Conservation (phyloP, 495 filamentous ascomycete species). For the Podospora fimiseda region DNA sequence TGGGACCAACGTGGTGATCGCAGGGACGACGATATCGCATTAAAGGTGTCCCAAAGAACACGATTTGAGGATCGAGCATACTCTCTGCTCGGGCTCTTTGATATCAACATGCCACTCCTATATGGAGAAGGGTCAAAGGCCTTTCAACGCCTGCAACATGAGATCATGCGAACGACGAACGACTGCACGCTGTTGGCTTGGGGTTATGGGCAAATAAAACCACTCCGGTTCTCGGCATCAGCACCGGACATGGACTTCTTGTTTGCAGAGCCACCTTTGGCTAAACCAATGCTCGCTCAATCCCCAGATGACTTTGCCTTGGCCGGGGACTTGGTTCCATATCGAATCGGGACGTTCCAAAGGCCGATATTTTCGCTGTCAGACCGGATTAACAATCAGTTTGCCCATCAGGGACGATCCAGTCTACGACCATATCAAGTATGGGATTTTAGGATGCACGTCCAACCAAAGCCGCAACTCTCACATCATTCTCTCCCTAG, state of each 20-base stretch:
- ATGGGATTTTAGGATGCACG: neutral
- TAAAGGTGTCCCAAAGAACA: too few species aligned
- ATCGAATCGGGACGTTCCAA: neutral
- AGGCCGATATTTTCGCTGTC: neutral
- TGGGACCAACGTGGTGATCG: too few species aligned
- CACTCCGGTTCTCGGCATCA: neutral
- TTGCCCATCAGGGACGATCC: neutral
- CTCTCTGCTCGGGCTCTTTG: slow-evolving; percentile 26
- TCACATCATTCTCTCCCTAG: too few species aligned
- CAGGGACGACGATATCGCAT: too few species aligned
- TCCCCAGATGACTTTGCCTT: neutral
- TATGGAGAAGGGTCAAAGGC: slow-evolving; percentile 14
- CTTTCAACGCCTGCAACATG: slow-evolving; percentile 9
- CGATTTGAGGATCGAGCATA: slow-evolving; percentile 23
- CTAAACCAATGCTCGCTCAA: neutral
- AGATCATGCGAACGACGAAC: slow-evolving; percentile 1
- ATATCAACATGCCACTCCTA: slow-evolving; percentile 10
- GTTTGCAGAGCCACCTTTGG: neutral
- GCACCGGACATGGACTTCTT: neutral
- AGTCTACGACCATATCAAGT: neutral
- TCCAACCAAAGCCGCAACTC: too few species aligned
- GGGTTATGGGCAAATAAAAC: neutral
- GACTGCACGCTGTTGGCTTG: neutral
- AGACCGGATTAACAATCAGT: neutral
- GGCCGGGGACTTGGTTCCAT: neutral